A percentile compares a stretch with the other conserved stretches of the same genome.
Evolutionary conservation across 305 asterid species (phyloP).

Genomic region (Fraxinus greggii): DNA sequence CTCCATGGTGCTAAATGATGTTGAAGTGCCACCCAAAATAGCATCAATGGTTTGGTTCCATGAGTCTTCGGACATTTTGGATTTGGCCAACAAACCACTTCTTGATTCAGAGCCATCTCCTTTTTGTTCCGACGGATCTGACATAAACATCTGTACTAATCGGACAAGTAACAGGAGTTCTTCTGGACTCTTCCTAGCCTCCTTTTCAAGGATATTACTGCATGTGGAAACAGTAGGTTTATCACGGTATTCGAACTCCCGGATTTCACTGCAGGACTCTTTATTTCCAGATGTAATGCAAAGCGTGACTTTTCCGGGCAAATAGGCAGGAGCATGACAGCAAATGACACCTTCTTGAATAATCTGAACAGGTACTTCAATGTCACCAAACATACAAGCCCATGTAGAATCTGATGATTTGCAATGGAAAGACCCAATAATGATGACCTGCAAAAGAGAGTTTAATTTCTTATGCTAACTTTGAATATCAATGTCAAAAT

Average conservation of each 20-base stretch:
- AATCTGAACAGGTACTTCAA: constrained; percentile 82
- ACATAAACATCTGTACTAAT: constrained; percentile 77
- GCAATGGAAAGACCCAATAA: constrained; percentile 83
- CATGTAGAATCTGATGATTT: constrained; percentile 66
- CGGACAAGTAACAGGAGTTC: constrained; percentile 76
- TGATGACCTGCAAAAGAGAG: constrained; percentile 59
- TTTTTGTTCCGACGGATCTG: constrained; percentile 35
- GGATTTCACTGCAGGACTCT: constrained; percentile 88
- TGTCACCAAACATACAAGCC: constrained; percentile 96
- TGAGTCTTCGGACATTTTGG: constrained; percentile 53
- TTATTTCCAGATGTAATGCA: constrained; percentile 77
- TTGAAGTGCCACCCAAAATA: constrained; percentile 59
- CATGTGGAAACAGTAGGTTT: constrained; percentile 44
- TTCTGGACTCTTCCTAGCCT: constrained; percentile 53
- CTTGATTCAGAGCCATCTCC: constrained; percentile 45
- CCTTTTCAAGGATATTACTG: constrained; percentile 42
- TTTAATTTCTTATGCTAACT: constrained; percentile 17
- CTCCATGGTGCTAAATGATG: constrained; percentile 54
- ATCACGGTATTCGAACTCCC: constrained; percentile 74
- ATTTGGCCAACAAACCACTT: constrained; percentile 42
- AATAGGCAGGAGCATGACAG: constrained; percentile 79
- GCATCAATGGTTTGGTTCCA: constrained; percentile 72
- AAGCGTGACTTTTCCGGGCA: constrained; percentile 71
- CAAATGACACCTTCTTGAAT: constrained; percentile 87
- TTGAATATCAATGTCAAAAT: neutral